These are phyloP conservation scores for Mayamaea pseudoterrestris DNA, from an alignment of 108 stramenopile species.

Conservation along the genomic window DNA sequence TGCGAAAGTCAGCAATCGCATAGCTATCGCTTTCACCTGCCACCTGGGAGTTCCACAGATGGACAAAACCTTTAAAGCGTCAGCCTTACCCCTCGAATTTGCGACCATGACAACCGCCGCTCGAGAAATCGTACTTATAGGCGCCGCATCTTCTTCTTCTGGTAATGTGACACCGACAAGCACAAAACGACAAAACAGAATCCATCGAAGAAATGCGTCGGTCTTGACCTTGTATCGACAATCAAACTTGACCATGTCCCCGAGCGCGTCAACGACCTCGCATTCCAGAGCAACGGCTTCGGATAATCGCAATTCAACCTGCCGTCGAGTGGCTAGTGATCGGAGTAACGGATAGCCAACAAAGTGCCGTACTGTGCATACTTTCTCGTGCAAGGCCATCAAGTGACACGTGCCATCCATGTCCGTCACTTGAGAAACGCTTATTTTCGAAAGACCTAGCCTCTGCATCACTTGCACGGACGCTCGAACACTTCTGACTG, in stretches of 20 bases:
- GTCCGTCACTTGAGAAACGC: too few relatives aligned
- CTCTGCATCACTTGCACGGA: too few relatives aligned
- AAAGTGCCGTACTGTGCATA: too few relatives aligned
- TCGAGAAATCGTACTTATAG: slow-evolving; percentile 10
- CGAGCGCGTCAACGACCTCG: not conserved
- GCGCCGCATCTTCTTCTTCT: slow-evolving; percentile 12
- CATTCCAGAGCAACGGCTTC: not conserved
- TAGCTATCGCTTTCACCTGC: slow-evolving; percentile 45
- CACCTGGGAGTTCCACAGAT: slow-evolving; percentile 34
- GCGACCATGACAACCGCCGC: slow-evolving; percentile 21
- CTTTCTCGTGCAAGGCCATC: too few relatives aligned
- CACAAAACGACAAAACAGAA: slow-evolving; percentile 39
- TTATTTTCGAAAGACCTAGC: too few relatives aligned
- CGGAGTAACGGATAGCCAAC: too few relatives aligned
- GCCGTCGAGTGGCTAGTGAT: not conserved
- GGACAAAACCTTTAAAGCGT: slow-evolving; percentile 21
- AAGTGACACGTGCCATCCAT: too few relatives aligned
- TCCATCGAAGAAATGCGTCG: slow-evolving; percentile 27
- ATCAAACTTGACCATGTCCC: not conserved
- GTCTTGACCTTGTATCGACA: slow-evolving; percentile 2
- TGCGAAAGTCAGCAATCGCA: too few relatives aligned
- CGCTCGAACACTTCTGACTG: too few relatives aligned
- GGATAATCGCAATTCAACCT: not conserved
- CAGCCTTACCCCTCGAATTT: slow-evolving; percentile 12
- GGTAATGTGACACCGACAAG: slow-evolving; percentile 31